Percentiles rank a stretch among this genome's conserved stretches.
phyloP scores from a whole-genome alignment of 1,284 basidiomycete genomes.

The Ganoderma sinense region DNA sequence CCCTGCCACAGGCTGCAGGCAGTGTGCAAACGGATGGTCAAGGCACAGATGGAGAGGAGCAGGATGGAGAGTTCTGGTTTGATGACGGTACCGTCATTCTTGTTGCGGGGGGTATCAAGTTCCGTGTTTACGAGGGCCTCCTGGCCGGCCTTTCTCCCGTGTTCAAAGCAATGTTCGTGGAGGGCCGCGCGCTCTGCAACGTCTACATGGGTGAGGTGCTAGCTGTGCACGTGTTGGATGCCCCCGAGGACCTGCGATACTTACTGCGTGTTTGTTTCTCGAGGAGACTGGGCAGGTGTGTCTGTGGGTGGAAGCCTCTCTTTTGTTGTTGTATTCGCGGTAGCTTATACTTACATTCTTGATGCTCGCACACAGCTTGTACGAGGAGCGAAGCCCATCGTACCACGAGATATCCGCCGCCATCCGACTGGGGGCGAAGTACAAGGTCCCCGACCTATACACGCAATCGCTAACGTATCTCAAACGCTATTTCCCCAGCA shows the following conservation, averaged over 20 bases:
- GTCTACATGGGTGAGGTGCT: neutral
- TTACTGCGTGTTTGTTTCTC: neutral
- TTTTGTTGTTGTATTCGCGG: neutral
- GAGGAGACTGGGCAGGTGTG: neutral
- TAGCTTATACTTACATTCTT: neutral
- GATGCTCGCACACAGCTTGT: neutral
- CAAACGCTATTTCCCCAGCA: neutral
- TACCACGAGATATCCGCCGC: neutral
- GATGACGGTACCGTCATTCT: constrained; percentile 10
- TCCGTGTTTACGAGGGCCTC: neutral
- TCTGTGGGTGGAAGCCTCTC: neutral
- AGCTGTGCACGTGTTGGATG: neutral
- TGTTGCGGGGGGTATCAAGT: constrained; percentile 3
- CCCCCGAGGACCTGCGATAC: constrained; percentile 7
- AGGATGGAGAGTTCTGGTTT: constrained; percentile 14
- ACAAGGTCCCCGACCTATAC: neutral
- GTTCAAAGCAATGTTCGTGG: constrained; percentile 4
- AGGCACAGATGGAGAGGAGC: neutral
- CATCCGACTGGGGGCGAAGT: neutral
- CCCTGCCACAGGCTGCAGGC: neutral
- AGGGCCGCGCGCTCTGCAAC: neutral
- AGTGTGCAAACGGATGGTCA: neutral
- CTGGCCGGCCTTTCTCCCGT: constrained; percentile 9
- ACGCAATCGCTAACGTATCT: neutral
- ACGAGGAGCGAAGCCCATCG: neutral